phyloP scores from a whole-genome alignment of 2,329 filamentous ascomycete genomes.

The Camillea tinctor region DNA sequence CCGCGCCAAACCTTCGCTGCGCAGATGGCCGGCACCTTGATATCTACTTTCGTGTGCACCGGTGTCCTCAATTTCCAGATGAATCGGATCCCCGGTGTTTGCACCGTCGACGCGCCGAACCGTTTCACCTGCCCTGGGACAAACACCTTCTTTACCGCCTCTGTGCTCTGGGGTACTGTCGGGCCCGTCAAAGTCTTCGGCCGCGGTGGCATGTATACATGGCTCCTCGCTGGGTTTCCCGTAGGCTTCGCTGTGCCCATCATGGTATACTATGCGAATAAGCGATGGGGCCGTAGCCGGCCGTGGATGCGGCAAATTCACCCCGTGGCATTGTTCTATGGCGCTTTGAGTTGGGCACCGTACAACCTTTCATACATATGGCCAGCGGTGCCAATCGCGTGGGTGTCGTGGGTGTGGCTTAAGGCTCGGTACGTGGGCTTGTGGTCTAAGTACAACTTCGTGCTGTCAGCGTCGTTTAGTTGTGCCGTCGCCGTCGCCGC shows the following conservation, averaged over 20 bases:
- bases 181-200: constrained; percentile 40
- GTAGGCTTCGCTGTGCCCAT: constrained; percentile 33
- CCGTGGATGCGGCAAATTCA: constrained; percentile 27
- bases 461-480: constrained; percentile 27
- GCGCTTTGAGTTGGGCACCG: constrained; percentile 21
- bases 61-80: constrained; percentile 42
- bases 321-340: constrained; percentile 29
- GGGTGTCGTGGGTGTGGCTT: constrained; percentile 43
- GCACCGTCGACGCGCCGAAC: constrained; percentile 46
- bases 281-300: constrained; percentile 24
- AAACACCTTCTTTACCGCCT: constrained; percentile 57
- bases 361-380: constrained; percentile 49
- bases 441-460: constrained; percentile 31
- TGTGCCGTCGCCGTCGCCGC: constrained; percentile 25
- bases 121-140: constrained; percentile 52
- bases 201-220: constrained; percentile 35
- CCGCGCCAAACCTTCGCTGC: constrained; percentile 58
- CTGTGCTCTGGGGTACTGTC: constrained; percentile 42
- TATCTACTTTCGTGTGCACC: constrained; percentile 51
- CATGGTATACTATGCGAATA: constrained; percentile 31
- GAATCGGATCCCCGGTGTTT: constrained; percentile 47
- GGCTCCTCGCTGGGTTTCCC: constrained; percentile 33
- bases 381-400: constrained; percentile 47
- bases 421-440: constrained; percentile 24
- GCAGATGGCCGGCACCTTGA: constrained; percentile 57